Evolutionary conservation across 768 basidiomycete species (phyloP).

Genomic region (Tulasnella sp.): DNA sequence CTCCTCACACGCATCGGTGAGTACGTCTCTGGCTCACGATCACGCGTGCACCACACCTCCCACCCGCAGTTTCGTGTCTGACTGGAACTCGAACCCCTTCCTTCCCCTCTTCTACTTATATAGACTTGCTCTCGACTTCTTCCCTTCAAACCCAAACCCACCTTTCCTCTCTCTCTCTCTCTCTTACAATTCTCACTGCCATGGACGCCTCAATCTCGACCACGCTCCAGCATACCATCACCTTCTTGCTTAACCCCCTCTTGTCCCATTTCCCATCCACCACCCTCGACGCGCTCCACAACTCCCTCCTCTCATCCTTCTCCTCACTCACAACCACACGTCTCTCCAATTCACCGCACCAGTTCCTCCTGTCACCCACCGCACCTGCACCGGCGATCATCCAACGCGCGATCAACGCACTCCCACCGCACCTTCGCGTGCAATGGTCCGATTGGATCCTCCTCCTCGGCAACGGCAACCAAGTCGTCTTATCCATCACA

Average conservation of each 20-base stretch:
- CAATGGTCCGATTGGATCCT: slow-evolving; percentile 11
- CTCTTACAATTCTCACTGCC: not conserved
- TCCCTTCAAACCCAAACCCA: not conserved
- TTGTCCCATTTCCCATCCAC: slow-evolving; percentile 5
- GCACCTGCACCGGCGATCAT: slow-evolving; percentile 4
- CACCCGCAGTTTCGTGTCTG: too few relatives aligned
- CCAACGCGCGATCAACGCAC: not conserved
- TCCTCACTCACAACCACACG: slow-evolving; percentile 14
- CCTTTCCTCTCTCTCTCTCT: not conserved
- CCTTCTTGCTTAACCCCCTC: slow-evolving; percentile 14
- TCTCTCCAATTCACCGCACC: not conserved
- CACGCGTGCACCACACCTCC: too few relatives aligned
- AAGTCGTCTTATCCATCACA: slow-evolving; percentile 4
- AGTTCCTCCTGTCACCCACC: slow-evolving; percentile 10
- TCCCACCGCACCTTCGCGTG: slow-evolving; percentile 8
- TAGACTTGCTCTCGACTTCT: too few relatives aligned
- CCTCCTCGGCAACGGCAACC: slow-evolving; percentile 21
- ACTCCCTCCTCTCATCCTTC: slow-evolving; percentile 18
- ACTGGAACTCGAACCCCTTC: too few relatives aligned
- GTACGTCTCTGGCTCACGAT: too few relatives aligned
- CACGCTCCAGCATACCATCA: slow-evolving; percentile 15
- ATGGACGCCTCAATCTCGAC: slow-evolving; percentile 18
- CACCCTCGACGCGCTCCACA: slow-evolving; percentile 17
- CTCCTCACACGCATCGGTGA: too few relatives aligned
- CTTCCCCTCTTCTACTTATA: too few relatives aligned